Conservation (phyloP, 768 basidiomycete genomes). For the Naganishia randhawae region DNA sequence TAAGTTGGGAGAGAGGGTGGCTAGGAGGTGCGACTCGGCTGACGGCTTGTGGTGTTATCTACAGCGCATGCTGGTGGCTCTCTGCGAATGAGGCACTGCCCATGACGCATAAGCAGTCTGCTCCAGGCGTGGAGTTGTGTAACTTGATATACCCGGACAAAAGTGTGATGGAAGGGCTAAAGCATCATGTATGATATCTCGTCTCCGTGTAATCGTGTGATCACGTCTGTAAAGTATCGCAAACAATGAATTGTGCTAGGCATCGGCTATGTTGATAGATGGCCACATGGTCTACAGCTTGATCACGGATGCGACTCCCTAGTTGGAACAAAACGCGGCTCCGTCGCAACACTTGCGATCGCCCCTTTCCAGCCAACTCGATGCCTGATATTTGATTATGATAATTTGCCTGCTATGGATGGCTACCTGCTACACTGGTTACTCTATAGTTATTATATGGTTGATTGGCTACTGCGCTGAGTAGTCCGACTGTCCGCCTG, state of each 20-base stretch:
- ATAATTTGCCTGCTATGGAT: background rate
- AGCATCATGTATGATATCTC: too few relatives aligned
- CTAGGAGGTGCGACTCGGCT: background rate
- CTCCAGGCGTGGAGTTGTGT: too few relatives aligned
- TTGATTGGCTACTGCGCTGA: background rate
- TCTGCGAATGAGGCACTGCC: slow-evolving; percentile 12
- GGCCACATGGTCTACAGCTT: too few relatives aligned
- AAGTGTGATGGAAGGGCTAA: too few relatives aligned
- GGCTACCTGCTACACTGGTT: background rate
- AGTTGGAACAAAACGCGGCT: too few relatives aligned
- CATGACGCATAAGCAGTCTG: too few relatives aligned
- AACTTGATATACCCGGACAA: too few relatives aligned
- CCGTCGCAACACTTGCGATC: background rate
- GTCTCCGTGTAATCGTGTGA: too few relatives aligned
- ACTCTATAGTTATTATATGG: slow-evolving; percentile 13
- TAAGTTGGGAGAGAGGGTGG: slow-evolving; percentile 17
- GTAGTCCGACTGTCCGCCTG: background rate
- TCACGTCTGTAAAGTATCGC: background rate
- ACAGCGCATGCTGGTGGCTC: slow-evolving; percentile 22
- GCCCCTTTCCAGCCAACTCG: background rate
- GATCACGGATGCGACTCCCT: too few relatives aligned
- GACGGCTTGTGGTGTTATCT: background rate
- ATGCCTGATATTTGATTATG: background rate
- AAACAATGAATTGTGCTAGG: background rate
- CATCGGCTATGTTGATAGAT: too few relatives aligned